These are phyloP conservation scores for Aspergillus alliaceus DNA, from an alignment of 2,329 filamentous ascomycete genomes.

Conservation along the genomic window DNA sequence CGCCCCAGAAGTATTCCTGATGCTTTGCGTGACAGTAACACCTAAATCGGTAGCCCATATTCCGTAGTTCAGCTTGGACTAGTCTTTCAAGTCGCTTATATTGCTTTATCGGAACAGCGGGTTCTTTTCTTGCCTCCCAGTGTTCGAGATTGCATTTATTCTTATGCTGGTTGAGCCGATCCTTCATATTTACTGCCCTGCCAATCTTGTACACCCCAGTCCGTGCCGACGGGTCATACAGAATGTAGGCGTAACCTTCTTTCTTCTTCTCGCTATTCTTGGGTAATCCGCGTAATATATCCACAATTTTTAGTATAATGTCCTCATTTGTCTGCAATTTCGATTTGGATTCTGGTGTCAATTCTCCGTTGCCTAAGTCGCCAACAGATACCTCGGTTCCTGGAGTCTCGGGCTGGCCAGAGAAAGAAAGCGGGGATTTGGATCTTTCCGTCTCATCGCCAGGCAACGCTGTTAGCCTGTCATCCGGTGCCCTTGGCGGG, in stretches of 20 bases:
- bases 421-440: background rate
- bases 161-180: constrained; percentile 5
- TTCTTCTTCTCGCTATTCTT: background rate
- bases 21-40: constrained; percentile 9
- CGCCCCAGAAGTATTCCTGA: constrained; percentile 11
- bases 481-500: background rate
- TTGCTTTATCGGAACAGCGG: background rate
- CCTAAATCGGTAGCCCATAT: constrained; percentile 3
- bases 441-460: background rate
- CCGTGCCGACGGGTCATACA: constrained; percentile 7
- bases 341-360: background rate
- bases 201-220: constrained; percentile 13
- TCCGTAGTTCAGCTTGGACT: constrained; percentile 10
- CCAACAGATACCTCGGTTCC: background rate
- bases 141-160: constrained; percentile 7
- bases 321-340: background rate
- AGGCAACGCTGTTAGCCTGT: background rate
- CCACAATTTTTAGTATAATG: background rate
- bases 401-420: background rate
- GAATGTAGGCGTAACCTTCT: constrained; percentile 10
- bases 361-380: background rate
- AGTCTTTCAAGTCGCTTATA: constrained; percentile 15
- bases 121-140: constrained; percentile 1
- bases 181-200: constrained; percentile 4
- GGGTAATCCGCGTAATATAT: background rate